These are phyloP conservation scores for Populus hybrid DNA, from an alignment of 441 rosid species.

Conservation along the genomic window DNA sequence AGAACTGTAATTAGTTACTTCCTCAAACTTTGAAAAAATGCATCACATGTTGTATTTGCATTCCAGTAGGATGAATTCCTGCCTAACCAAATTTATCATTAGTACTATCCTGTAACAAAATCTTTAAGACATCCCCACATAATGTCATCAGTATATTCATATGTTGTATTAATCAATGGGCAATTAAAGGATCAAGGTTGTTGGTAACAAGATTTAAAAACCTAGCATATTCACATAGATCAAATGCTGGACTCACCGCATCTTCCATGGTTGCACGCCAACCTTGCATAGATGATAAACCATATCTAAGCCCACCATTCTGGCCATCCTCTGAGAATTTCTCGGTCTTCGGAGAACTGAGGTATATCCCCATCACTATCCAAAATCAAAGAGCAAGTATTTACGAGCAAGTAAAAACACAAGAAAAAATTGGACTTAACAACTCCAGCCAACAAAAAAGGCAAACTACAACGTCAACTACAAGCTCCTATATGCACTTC, in stretches of 20 bases:
- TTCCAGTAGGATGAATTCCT: background rate
- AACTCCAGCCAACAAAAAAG: background rate
- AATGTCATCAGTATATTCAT: background rate
- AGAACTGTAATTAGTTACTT: background rate
- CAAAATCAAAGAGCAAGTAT: conserved; percentile 16
- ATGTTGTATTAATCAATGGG: background rate
- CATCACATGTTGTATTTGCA: background rate
- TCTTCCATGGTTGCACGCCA: conserved; percentile 99
- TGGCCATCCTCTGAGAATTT: conserved; percentile 89
- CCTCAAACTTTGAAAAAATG: background rate
- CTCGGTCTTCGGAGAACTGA: conserved; percentile 91
- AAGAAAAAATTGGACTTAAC: background rate
- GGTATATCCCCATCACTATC: conserved; percentile 81
- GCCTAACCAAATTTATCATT: background rate
- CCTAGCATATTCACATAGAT: conserved; percentile 6
- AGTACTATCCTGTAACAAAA: background rate
- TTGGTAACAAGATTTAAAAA: background rate
- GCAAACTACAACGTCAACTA: background rate
- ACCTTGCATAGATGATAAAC: conserved; percentile 97
- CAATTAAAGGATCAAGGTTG: background rate
- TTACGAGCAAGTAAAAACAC: background rate
- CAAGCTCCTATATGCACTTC: background rate
- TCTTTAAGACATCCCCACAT: background rate
- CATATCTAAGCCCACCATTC: conserved; percentile 73
- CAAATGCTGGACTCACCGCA: conserved; percentile 60